Percentiles rank a stretch among this genome's conserved stretches.
phyloP scores from a whole-genome alignment of 257 asterid species.

The Forsythia suspensa region DNA sequence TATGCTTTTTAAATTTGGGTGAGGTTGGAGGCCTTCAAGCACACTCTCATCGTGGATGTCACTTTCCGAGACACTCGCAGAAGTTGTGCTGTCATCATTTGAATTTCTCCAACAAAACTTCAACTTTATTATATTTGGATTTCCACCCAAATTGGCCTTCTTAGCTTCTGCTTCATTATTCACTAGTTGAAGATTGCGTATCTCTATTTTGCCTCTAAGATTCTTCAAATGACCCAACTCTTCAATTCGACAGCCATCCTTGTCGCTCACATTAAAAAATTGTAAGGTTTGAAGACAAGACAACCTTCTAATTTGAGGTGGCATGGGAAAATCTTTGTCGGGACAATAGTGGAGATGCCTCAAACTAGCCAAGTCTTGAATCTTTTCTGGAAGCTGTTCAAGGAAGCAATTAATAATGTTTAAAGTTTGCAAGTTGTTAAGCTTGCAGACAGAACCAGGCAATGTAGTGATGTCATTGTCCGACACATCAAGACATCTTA shows the following conservation, averaged over 20 bases:
- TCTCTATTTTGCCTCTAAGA: slow-evolving; percentile 10
- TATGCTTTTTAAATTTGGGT: slow-evolving; percentile 21
- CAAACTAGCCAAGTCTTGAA: slow-evolving; percentile 18
- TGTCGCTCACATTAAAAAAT: slow-evolving; percentile 5
- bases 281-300: slow-evolving; percentile 21
- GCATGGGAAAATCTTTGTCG: background rate
- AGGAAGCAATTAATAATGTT: background rate
- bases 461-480: background rate
- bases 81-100: background rate
- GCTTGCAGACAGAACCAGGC: slow-evolving; percentile 24
- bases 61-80: background rate
- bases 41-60: background rate
- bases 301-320: slow-evolving; percentile 14
- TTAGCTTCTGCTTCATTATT: slow-evolving; percentile 17
- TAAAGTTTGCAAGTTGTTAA: slow-evolving; percentile 28
- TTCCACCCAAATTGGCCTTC: slow-evolving; percentile 7
- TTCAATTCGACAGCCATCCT: slow-evolving; percentile 24
- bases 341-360: slow-evolving; percentile 8
- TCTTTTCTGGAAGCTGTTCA: background rate
- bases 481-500: slow-evolving; percentile 26
- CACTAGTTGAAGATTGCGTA: slow-evolving; percentile 18
- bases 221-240: slow-evolving; percentile 29
- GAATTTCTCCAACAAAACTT: background rate
- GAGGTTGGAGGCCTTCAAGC: slow-evolving; percentile 37
- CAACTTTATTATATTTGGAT: background rate